Evolutionary conservation across 805 yeast genomes (phyloP), one percentile per base, ranked within the genome.

Genomic region (Ogataea degrootiae): DNA sequence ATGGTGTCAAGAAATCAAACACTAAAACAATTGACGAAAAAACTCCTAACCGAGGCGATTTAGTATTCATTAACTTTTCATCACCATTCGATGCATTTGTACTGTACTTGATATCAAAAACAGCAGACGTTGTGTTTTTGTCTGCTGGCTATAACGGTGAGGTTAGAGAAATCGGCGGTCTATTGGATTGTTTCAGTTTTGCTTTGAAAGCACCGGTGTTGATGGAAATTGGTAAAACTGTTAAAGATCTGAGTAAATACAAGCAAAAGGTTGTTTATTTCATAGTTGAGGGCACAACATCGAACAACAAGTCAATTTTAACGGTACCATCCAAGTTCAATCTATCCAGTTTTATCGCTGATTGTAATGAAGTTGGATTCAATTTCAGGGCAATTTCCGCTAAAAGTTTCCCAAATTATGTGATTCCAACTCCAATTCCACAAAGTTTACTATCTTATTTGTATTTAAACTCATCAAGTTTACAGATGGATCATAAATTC

Each of bases 211-310:
- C 42, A 8, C 55, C 57, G 21, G 26, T 14, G 14, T n/a, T 45
- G n/a, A 31, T 34, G 22, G 41, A 29, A 1, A 8, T 42, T 2
- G 36, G 22, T 17, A 21, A 19, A 22, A 23, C 8, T 7, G 43
- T 47, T 16, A 42, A 37, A 12, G 65, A 62, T 37, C 46, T 68
- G 21, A 39, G 55, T 1, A 53, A 61, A 29, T 57, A 65, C 19
- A 60, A 63, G 4, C 70, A 72, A n/a, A 73, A 75, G 38, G 67
- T 72, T 0, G 72, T 80, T 4, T 82, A 75, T 44, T 55, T 85
- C 21, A 80, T 89, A 48, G 73, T 83, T 3, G 97, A 90, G 59
- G 96, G 96, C 0, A 87, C 96, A 0, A 75, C 96, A 0, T 80
- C 96, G 0, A 92, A 91, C 61, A 94, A 95, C 43, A 82, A 82